Evolutionary conservation across 192 early-diverging fungal genomes (phyloP).

Genomic region (Diversispora epigaea): DNA sequence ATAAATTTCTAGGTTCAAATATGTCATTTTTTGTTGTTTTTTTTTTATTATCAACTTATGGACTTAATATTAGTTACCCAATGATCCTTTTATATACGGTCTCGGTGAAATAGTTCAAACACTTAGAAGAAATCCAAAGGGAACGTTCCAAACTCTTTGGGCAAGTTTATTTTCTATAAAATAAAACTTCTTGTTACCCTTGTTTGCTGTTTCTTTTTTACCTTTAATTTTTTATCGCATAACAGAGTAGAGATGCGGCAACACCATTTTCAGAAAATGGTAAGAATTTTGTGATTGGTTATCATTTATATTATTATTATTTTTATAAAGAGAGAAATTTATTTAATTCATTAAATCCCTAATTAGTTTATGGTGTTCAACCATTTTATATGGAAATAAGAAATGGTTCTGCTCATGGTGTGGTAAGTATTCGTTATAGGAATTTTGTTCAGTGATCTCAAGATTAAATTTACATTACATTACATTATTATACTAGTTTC

Average conservation of each 20-base stretch:
- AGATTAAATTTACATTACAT: neutral
- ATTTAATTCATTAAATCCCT: neutral
- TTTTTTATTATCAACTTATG: neutral
- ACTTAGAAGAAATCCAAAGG: slow-evolving; percentile 36
- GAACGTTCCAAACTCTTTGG: slow-evolving; percentile 21
- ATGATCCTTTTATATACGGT: slow-evolving; percentile 64
- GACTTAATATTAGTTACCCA: neutral
- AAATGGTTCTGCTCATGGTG: slow-evolving; percentile 43
- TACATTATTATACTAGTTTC: slow-evolving; percentile 33
- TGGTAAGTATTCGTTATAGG: slow-evolving; percentile 3
- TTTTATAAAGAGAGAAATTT: slow-evolving; percentile 29
- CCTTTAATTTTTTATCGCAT: neutral
- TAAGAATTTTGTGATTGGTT: slow-evolving; percentile 5
- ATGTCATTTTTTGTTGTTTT: neutral
- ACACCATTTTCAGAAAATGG: slow-evolving; percentile 25
- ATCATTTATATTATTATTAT: slow-evolving; percentile 34
- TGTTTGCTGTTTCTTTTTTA: neutral
- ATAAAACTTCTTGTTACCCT: neutral
- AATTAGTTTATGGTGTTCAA: slow-evolving; percentile 58
- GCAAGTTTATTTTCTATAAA: neutral
- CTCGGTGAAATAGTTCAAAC: slow-evolving; percentile 60
- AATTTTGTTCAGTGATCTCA: neutral
- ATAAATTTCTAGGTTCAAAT: neutral
- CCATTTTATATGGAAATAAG: slow-evolving; percentile 66
- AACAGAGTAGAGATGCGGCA: slow-evolving; percentile 10